Conservation (phyloP, 495 filamentous ascomycete species). For the Talaromyces nanjingensis region DNA sequence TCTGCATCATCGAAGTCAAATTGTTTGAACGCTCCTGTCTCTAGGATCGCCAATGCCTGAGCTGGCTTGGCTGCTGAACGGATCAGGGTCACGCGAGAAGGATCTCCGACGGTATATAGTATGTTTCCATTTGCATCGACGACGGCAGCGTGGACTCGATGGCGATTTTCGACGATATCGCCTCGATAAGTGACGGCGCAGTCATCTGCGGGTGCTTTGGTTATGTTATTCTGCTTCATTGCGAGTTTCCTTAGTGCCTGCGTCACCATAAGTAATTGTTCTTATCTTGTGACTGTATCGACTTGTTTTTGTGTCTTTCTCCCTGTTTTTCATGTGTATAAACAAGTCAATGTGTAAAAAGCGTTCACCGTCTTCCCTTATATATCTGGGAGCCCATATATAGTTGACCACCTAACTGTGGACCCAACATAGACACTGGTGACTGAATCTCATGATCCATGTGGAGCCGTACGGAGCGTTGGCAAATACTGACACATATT, state of each 20-base stretch:
- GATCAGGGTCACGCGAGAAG: slow-evolving; percentile 27
- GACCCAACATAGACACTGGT: too few species aligned
- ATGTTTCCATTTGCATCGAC: slow-evolving; percentile 22
- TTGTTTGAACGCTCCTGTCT: slow-evolving; percentile 23
- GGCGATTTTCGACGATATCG: slow-evolving; percentile 30
- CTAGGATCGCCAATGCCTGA: slow-evolving; percentile 29
- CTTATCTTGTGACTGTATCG: background rate
- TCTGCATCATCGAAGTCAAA: slow-evolving; percentile 30
- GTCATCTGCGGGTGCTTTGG: slow-evolving; percentile 6
- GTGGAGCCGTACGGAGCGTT: background rate
- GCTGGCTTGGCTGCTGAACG: slow-evolving; percentile 37
- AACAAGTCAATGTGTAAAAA: too few species aligned
- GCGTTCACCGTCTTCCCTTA: background rate
- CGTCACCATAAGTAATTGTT: background rate
- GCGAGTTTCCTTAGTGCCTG: background rate
- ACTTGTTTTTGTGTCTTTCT: too few species aligned
- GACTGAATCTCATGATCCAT: background rate
- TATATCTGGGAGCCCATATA: background rate
- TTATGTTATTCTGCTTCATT: background rate
- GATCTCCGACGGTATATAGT: slow-evolving; percentile 29
- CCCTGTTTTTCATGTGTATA: too few species aligned
- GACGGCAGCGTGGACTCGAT: slow-evolving; percentile 31
- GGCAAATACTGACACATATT: background rate
- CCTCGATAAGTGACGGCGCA: slow-evolving; percentile 21
- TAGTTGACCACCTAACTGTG: too few species aligned